phyloP scores from a whole-genome alignment of 495 filamentous ascomycete species.

The Penicillium silybi region DNA sequence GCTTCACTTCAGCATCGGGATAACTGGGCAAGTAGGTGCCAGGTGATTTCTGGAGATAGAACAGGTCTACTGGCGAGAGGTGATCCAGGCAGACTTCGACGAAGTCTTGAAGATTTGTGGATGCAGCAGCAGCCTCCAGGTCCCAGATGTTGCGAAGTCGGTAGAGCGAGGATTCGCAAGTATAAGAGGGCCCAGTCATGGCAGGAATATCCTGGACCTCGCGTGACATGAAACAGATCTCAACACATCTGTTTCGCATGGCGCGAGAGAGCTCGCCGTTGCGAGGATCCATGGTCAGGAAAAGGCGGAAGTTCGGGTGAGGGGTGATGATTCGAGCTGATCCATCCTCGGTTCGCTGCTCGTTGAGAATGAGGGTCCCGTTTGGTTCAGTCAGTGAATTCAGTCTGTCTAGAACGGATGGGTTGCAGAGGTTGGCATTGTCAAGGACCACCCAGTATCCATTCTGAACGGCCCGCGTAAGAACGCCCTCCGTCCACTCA shows the following conservation, averaged over 20 bases:
- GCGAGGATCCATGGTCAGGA: slow-evolving; percentile 88
- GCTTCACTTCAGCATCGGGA: slow-evolving; percentile 8
- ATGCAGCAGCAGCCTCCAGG: slow-evolving; percentile 15
- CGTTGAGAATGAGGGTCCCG: slow-evolving; percentile 83
- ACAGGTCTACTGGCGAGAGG: slow-evolving; percentile 48
- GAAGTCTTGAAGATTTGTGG: slow-evolving; percentile 17
- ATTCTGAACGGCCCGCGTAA: slow-evolving; percentile 79
- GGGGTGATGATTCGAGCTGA: slow-evolving; percentile 74
- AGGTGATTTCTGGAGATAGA: slow-evolving; percentile 40
- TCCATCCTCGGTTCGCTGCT: slow-evolving; percentile 79
- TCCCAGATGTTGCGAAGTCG: slow-evolving; percentile 47
- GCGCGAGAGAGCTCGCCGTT: slow-evolving; percentile 93
- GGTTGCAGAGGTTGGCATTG: slow-evolving; percentile 93
- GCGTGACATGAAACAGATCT: slow-evolving; percentile 66
- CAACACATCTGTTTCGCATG: slow-evolving; percentile 92
- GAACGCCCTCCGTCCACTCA: slow-evolving; percentile 91
- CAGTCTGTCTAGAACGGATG: slow-evolving; percentile 89
- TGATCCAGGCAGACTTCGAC: slow-evolving; percentile 51
- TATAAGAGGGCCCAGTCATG: slow-evolving; percentile 33
- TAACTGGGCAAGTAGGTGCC: slow-evolving; percentile 20
- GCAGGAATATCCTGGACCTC: slow-evolving; percentile 19
- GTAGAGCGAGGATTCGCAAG: slow-evolving; percentile 48
- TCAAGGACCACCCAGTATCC: slow-evolving; percentile 93
- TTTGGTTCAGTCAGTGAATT: slow-evolving; percentile 93
- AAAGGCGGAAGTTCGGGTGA: slow-evolving; percentile 85